A percentile compares a stretch with the other conserved stretches of the same genome.
Evolutionary conservation across 2,329 filamentous ascomycete genomes (phyloP).

Genomic region (Helminthosporium solani): DNA sequence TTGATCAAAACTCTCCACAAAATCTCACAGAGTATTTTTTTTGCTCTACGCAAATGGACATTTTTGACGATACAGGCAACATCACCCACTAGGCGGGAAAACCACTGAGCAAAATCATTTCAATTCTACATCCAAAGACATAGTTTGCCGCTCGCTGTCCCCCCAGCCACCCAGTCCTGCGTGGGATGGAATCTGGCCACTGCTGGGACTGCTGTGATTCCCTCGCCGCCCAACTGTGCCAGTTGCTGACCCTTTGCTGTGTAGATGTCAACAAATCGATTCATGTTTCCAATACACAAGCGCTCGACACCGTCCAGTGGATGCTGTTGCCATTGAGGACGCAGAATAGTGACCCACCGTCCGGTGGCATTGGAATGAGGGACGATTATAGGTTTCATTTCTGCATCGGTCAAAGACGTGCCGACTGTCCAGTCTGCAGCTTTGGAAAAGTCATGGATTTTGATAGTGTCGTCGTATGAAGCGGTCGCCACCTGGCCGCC

Average conservation of each 20-base stretch:
- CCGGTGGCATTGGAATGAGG: constrained; percentile 93
- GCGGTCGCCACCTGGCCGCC: constrained; percentile 86
- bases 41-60: too few relatives aligned
- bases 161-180: constrained; percentile 87
- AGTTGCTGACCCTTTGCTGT: constrained; percentile 80
- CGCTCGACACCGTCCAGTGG: constrained; percentile 80
- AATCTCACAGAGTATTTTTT: too few relatives aligned
- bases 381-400: constrained; percentile 68
- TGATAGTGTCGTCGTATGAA: constrained; percentile 92
- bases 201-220: constrained; percentile 90
- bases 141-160: constrained; percentile 87
- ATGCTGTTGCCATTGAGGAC: constrained; percentile 86
- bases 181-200: constrained; percentile 88
- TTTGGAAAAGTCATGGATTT: constrained; percentile 76
- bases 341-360: constrained; percentile 82
- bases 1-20: too few relatives aligned
- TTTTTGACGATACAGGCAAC: too few relatives aligned
- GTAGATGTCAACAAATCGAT: constrained; percentile 91
- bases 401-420: constrained; percentile 59
- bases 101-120: too few relatives aligned
- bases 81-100: too few relatives aligned
- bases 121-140: constrained; percentile 84
- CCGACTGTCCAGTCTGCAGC: constrained; percentile 52
- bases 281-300: constrained; percentile 96
- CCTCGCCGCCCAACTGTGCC: constrained; percentile 82